phyloP scores from a whole-genome alignment of 2,329 filamentous ascomycete genomes.

The Stylonectria norvegica region DNA sequence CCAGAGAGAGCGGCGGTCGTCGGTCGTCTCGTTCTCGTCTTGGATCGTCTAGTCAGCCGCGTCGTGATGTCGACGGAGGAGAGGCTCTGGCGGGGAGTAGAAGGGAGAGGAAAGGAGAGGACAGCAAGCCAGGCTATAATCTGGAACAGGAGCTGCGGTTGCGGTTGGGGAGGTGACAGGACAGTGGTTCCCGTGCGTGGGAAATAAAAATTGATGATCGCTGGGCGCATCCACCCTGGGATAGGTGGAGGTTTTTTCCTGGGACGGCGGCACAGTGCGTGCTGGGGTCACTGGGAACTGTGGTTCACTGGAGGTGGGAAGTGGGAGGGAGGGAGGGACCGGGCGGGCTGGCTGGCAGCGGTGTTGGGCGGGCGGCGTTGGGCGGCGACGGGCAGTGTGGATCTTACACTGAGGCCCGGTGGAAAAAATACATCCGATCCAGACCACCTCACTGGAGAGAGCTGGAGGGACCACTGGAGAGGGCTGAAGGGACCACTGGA shows the following conservation, averaged over 20 bases:
- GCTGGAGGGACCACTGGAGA: too few relatives aligned
- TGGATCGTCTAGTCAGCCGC: conserved; percentile 16
- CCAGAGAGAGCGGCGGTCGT: conserved; percentile 1
- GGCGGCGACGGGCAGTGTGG: too few relatives aligned
- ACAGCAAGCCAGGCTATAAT: conserved; percentile 20
- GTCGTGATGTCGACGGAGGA: conserved; percentile 16
- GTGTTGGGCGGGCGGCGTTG: too few relatives aligned
- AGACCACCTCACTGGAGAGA: too few relatives aligned
- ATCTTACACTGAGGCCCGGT: too few relatives aligned
- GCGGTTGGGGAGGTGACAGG: conserved; percentile 26
- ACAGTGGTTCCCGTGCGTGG: conserved; percentile 22
- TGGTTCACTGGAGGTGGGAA: too few relatives aligned
- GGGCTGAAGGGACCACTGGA: too few relatives aligned
- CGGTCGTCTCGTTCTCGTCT: conserved; percentile 14
- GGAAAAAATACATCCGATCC: too few relatives aligned
- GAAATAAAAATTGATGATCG: conserved; percentile 7
- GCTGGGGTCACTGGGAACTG: neutral
- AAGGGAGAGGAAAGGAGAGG: conserved; percentile 12
- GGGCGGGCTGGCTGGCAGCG: neutral
- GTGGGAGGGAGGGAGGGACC: too few relatives aligned
- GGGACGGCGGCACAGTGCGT: conserved; percentile 10
- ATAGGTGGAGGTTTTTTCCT: conserved; percentile 25
- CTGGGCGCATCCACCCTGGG: conserved; percentile 1
- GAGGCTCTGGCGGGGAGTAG: conserved; percentile 9
- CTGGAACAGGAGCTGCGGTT: conserved; percentile 20